phyloP scores from a whole-genome alignment of 805 yeast genomes.

The Candida nanaspora region DNA sequence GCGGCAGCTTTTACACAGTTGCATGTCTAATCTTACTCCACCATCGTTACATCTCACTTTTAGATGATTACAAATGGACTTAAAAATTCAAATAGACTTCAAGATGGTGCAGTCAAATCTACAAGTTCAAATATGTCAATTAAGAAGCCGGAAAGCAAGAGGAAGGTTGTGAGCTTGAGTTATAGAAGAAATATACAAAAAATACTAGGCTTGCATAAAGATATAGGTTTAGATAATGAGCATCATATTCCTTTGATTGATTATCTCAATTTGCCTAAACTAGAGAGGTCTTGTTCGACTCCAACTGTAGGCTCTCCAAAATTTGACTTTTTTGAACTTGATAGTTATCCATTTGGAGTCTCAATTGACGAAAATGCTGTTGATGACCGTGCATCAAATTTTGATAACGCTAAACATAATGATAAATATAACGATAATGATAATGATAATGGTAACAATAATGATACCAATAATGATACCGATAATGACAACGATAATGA shows the following conservation, averaged over 20 bases:
- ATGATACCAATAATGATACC: background rate
- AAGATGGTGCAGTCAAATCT: background rate
- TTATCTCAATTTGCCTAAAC: background rate
- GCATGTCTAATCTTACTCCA: too few relatives aligned
- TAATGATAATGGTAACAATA: background rate
- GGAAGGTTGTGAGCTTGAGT: background rate
- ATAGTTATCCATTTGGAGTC: background rate
- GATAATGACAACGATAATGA: background rate
- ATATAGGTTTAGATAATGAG: slow-evolving; percentile 1
- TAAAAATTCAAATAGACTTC: background rate
- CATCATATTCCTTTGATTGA: slow-evolving; percentile 3
- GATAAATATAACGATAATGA: background rate
- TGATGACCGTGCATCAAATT: too few relatives aligned
- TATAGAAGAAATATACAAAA: background rate
- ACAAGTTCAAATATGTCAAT: too few relatives aligned
- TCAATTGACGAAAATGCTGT: background rate
- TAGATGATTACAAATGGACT: background rate
- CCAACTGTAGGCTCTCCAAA: background rate
- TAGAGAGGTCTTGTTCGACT: background rate
- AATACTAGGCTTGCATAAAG: background rate
- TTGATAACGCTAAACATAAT: background rate
- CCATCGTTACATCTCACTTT: too few relatives aligned
- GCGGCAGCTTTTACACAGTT: too few relatives aligned
- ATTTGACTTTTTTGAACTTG: background rate
- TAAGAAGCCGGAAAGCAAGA: too few relatives aligned